Conservation (phyloP, 768 basidiomycete genomes). For the Kockovaella imperatae region DNA sequence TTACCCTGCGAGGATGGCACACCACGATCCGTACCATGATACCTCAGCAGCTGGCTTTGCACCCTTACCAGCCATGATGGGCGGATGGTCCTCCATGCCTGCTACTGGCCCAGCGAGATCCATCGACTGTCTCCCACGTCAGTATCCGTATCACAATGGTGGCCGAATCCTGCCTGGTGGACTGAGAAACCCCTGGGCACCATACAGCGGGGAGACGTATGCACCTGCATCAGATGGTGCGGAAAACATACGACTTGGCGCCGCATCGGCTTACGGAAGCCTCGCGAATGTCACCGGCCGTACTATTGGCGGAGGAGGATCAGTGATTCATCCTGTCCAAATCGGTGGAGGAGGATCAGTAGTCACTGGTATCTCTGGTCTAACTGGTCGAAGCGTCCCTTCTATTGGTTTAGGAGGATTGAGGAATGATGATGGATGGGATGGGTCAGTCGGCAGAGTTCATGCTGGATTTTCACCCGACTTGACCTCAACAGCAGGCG, state of each 20-base stretch:
- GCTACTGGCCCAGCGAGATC: slow-evolving; percentile 4
- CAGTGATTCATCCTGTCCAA: neutral
- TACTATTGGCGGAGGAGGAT: neutral
- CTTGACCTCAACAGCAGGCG: slow-evolving; percentile 18
- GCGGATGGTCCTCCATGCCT: too few species aligned
- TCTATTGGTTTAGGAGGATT: neutral
- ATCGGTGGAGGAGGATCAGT: neutral
- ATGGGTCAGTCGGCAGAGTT: slow-evolving; percentile 16
- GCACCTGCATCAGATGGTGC: slow-evolving; percentile 7
- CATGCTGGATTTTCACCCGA: slow-evolving; percentile 27
- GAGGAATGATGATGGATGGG: slow-evolving; percentile 31
- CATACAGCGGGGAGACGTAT: slow-evolving; percentile 24
- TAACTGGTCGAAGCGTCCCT: too few species aligned
- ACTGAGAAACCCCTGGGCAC: slow-evolving; percentile 24
- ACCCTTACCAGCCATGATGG: slow-evolving; percentile 4
- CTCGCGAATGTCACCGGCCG: neutral
- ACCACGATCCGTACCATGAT: slow-evolving; percentile 2
- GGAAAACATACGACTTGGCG: slow-evolving; percentile 1
- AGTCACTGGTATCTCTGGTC: neutral
- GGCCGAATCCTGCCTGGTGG: slow-evolving; percentile 22
- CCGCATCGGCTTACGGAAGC: neutral
- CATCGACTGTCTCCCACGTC: neutral
- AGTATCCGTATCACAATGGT: neutral
- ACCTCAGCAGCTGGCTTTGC: slow-evolving; percentile 5
- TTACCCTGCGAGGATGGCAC: slow-evolving; percentile 3